These are phyloP conservation scores for Leishmania aethiopica DNA, from an alignment of 208 protist species.

Conservation along the genomic window DNA sequence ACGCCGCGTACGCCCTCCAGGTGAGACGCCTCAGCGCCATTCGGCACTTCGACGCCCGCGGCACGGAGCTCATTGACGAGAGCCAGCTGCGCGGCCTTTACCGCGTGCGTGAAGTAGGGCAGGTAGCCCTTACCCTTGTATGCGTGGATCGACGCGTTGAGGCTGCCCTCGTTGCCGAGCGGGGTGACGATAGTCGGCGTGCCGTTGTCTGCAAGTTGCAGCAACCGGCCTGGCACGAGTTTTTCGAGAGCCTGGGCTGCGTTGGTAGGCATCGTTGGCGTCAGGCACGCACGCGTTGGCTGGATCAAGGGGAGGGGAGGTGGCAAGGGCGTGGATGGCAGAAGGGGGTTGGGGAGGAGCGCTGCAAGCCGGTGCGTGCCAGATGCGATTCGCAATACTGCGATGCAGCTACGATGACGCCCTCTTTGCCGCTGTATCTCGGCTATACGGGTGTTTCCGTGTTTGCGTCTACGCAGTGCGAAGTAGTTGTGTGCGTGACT, in stretches of 20 bases:
- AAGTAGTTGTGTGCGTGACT: background rate
- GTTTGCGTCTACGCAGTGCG: no score
- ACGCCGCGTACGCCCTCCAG: slow-evolving; percentile 8
- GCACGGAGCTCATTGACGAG: slow-evolving; percentile 8
- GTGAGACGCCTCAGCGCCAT: slow-evolving; percentile 4
- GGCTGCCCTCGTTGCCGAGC: slow-evolving; percentile 9
- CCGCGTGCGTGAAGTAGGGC: background rate
- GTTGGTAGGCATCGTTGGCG: background rate
- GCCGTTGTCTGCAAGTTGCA: background rate
- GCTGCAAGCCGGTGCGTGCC: no score
- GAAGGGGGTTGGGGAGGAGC: no score
- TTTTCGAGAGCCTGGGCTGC: background rate
- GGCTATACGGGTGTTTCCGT: no score
- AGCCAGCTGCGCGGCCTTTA: background rate
- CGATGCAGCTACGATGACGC: no score
- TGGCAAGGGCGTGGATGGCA: background rate
- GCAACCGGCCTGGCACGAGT: background rate
- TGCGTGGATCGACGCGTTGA: background rate
- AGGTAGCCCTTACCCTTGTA: slow-evolving; percentile 10
- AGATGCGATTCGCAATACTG: no score
- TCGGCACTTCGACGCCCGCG: slow-evolving; percentile 3
- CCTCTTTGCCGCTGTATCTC: no score
- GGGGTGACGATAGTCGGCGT: slow-evolving; percentile 2
- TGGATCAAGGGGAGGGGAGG: background rate
- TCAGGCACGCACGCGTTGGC: no score